Conservation (phyloP, 768 basidiomycete genomes). For the Lactarius vividus region DNA sequence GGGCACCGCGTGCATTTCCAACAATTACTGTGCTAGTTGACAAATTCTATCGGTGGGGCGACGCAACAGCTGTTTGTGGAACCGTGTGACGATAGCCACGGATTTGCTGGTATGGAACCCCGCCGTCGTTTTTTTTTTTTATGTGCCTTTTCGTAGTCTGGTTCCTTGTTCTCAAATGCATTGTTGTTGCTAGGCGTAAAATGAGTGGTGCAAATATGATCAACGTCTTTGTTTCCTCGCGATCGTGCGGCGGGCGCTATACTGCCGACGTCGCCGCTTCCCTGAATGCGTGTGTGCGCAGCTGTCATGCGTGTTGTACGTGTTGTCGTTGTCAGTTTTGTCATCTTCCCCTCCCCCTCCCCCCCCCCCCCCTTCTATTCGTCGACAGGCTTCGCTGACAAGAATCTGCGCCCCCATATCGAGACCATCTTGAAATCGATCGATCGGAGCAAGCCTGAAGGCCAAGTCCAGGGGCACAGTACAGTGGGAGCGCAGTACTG, state of each 20-base stretch:
- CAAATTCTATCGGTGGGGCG: slow-evolving; percentile 11
- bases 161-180: slow-evolving; percentile 3
- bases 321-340: slow-evolving; percentile 6
- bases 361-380: neutral
- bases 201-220: slow-evolving; percentile 6
- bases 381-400: slow-evolving; percentile 6
- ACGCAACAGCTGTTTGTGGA: neutral
- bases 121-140: neutral
- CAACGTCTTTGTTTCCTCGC: neutral
- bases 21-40: slow-evolving; percentile 12
- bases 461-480: neutral
- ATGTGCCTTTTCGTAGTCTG: slow-evolving; percentile 13
- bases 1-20: slow-evolving; percentile 14
- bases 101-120: slow-evolving; percentile 9
- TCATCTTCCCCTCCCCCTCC: neutral
- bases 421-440: slow-evolving; percentile 17
- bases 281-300: slow-evolving; percentile 6
- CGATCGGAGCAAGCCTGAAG: slow-evolving; percentile 2
- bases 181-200: slow-evolving; percentile 13
- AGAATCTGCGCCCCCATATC: slow-evolving; percentile 20
- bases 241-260: slow-evolving; percentile 6
- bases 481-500: neutral
- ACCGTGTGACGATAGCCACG: neutral
- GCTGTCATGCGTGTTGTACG: slow-evolving; percentile 12
- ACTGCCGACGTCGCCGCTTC: slow-evolving; percentile 16